Evolutionary conservation across 768 basidiomycete genomes (phyloP).

Genomic region (Leccinum arenicola): DNA sequence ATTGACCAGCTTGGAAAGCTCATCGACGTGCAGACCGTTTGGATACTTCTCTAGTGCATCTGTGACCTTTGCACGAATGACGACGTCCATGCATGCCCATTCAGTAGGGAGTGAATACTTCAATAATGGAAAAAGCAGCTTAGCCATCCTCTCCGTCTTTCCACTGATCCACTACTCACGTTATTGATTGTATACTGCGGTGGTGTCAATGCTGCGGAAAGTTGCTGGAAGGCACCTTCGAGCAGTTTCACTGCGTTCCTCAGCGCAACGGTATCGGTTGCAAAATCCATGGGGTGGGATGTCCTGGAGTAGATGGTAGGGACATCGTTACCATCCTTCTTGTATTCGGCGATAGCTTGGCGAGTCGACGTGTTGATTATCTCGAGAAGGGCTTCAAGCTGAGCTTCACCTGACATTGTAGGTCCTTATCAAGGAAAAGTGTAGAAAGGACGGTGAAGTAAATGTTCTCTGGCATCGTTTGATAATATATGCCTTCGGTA

Average conservation of each 20-base stretch:
- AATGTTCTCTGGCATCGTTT: not conserved
- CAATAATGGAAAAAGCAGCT: not conserved
- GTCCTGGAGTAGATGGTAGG: slow-evolving; percentile 23
- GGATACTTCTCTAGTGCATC: not conserved
- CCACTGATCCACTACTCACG: slow-evolving; percentile 7
- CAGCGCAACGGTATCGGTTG: slow-evolving; percentile 16
- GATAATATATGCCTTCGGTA: no score
- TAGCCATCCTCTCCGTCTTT: not conserved
- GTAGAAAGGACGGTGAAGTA: not conserved
- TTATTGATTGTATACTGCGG: slow-evolving; percentile 25
- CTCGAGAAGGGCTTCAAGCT: slow-evolving; percentile 11
- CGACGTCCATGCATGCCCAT: slow-evolving; percentile 27
- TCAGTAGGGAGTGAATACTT: slow-evolving; percentile 23
- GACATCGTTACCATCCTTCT: slow-evolving; percentile 18
- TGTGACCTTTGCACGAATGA: not conserved
- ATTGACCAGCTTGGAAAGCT: not conserved
- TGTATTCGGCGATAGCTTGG: slow-evolving; percentile 26
- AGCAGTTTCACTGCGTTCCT: slow-evolving; percentile 27
- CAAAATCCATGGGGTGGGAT: slow-evolving; percentile 24
- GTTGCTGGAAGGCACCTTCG: slow-evolving; percentile 26
- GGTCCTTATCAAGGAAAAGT: not conserved
- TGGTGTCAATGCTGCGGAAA: slow-evolving; percentile 25
- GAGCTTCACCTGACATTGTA: slow-evolving; percentile 20
- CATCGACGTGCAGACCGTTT: not conserved
- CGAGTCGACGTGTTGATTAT: slow-evolving; percentile 30